Base-by-base conservation (phyloP, 1,284 basidiomycete species). In the Ganoderma sinense region DNA sequence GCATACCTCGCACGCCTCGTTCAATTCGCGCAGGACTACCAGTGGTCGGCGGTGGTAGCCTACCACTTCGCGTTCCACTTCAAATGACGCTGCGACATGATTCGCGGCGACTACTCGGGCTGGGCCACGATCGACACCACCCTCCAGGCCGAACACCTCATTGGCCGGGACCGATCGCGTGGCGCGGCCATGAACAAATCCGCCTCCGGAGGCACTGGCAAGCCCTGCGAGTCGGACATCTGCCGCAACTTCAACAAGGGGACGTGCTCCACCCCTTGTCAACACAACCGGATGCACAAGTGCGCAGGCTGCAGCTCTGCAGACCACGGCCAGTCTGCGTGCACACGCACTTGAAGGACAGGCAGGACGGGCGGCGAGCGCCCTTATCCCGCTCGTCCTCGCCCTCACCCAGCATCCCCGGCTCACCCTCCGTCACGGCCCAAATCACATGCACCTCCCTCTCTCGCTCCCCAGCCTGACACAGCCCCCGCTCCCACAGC, bases 31-130 rank as follows among this genome's bases (percentile, higher is more conserved):
- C 56, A 69, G 23, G 59, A 64, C 3, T 69, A 69, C 29, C 67
- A 69, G 48, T 69, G 68, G 68, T 62, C 64, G 3, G 68, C 68
- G 10, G 61, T 69, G 14, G 39, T 66, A 7, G 64, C 64, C 3
- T 69, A 69, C 39, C 68, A 69, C 55, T 48, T 69, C 43, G 55
- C 62, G 23, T 69, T 69, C 43, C 68, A 69, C 56, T 59, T 51
- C 64, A 59, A 64, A 29, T 53, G 69, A 7, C 64, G 60, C 23
- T 43, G 51, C 51, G 67, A 55, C n/a, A 71, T 71, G 69, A 3
- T 51, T 29, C 40, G 39, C 4, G 66, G 69, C 36, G 64, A 65
- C 56, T 71, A 68, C 60, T 66, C 69, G 10, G 66, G 66, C 48
- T 71, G 66, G 69, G 64, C 51, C n/a, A 1, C 33, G 1, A 62